phyloP scores from a whole-genome alignment of 352 stramenopile genomes.

The Phytopythium litorale region DNA sequence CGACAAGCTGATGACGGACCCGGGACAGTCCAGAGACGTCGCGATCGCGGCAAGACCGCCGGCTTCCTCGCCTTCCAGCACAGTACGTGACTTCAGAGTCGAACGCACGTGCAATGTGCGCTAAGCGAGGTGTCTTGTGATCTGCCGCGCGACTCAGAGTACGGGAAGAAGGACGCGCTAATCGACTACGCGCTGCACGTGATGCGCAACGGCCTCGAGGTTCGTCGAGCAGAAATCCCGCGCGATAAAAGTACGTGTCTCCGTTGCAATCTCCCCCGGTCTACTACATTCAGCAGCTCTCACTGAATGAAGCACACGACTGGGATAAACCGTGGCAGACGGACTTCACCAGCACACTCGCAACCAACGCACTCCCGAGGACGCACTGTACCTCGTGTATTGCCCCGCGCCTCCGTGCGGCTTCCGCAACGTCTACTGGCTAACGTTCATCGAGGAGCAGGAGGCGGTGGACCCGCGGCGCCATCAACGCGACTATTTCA shows the following conservation, averaged over 20 bases:
- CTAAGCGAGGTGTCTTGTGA: background rate
- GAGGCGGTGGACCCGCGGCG: constrained; percentile 14
- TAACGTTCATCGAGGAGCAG: constrained; percentile 41
- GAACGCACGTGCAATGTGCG: background rate
- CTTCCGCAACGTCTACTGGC: constrained; percentile 69
- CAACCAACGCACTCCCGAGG: constrained; percentile 32
- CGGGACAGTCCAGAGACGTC: background rate
- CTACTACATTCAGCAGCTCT: background rate
- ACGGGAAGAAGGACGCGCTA: constrained; percentile 34
- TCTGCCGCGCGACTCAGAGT: constrained; percentile 20
- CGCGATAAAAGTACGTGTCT: constrained; percentile 23
- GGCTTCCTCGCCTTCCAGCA: background rate
- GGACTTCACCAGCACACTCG: constrained; percentile 6
- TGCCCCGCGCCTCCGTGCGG: constrained; percentile 39
- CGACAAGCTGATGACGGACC: background rate
- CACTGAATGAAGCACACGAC: background rate
- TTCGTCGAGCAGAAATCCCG: constrained; percentile 31
- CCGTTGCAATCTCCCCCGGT: background rate
- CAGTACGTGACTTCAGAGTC: background rate
- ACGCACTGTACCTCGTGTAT: constrained; percentile 52
- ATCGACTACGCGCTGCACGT: constrained; percentile 45
- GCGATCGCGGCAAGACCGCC: background rate
- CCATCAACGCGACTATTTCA: constrained; percentile 40
- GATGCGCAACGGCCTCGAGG: constrained; percentile 20
- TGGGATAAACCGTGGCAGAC: constrained; percentile 10